A percentile compares a stretch with the other conserved stretches of the same genome.
Evolutionary conservation across 306 rosid genomes (phyloP).

Genomic region (Gastrolobium bilobum): DNA sequence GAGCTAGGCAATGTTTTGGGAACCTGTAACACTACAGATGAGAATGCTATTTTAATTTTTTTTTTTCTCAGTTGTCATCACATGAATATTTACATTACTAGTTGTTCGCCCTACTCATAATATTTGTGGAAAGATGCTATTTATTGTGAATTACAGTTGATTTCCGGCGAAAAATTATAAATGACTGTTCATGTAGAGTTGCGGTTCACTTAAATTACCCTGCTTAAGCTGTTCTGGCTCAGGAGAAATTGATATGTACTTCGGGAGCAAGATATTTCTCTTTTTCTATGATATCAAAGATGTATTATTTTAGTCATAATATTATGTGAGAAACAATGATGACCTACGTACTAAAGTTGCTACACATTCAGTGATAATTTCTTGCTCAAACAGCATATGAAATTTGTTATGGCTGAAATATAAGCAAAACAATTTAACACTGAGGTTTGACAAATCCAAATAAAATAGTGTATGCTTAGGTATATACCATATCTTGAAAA

Average conservation of each 20-base stretch:
- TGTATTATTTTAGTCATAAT: background rate
- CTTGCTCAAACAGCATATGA: background rate
- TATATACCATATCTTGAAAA: background rate
- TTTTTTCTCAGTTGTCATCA: background rate
- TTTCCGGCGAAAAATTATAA: slow-evolving; percentile 4
- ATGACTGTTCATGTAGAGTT: background rate
- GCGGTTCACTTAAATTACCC: background rate
- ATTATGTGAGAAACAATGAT: background rate
- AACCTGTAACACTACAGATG: slow-evolving; percentile 46
- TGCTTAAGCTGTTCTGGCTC: background rate
- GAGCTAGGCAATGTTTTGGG: slow-evolving; percentile 30
- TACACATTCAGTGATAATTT: background rate
- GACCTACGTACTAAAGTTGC: background rate
- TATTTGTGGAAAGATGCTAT: slow-evolving; percentile 34
- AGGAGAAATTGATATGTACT: background rate
- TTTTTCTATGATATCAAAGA: too few relatives aligned
- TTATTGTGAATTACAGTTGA: slow-evolving; percentile 28
- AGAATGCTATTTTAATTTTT: slow-evolving; percentile 18
- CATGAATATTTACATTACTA: slow-evolving; percentile 32
- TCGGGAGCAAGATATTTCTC: background rate
- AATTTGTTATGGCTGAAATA: background rate
- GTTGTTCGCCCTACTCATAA: slow-evolving; percentile 16
- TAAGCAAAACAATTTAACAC: background rate
- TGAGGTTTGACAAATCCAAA: background rate
- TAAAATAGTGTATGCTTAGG: background rate